Evolutionary conservation across 2,329 filamentous ascomycete species (phyloP), one percentile per base, ranked within the genome.

Genomic region (Phaeophleospora eucalypticola): DNA sequence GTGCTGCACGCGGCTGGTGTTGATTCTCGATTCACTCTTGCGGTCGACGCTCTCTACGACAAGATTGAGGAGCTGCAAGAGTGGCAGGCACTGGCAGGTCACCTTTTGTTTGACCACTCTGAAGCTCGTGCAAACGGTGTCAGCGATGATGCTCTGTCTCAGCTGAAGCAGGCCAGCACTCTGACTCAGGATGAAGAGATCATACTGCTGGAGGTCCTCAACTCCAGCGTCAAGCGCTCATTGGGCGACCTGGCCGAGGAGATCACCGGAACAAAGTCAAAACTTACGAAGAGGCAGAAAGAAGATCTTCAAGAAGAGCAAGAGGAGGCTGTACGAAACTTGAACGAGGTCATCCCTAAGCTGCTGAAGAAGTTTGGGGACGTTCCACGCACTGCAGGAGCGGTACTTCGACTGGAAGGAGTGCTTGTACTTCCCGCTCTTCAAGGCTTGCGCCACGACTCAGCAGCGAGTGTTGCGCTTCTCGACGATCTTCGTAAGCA

Each of bases 401-500:
- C 87, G 18, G 89, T 96, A 37, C 76, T 98, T 18, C 82, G 89
- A 24, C 74, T 98, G 36, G 88, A 94, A 64, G 88, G 91, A 62
- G 81, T 87, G 33, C 81, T 98, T 17, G 87, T 95, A 56, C 77
- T 96, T 1, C 86, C 91, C 34, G 80, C 90, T 17, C 94, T 97
- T 63, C 85, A 90, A 63, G 87, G 95, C 61, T 74, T 97, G 32
- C 84, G 90, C 42, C 89, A 95, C 64, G 89, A 94, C 56, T 82
- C 88, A 0, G 83, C 85, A 1, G 84, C 83, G 2, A 95, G 94
- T 62, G 81, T 84, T 4, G 82, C 84, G 17, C 72, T 97, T 21
- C 74, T 98, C 1, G 89, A 95, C 57, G 90, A 96, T 60, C 89
- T 97, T 58, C 89, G 87, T 66, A 89, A 88, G 48, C 93, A 98